These are phyloP conservation scores for Hysterangium stoloniferum DNA, from an alignment of 768 basidiomycete genomes.

Conservation along the genomic window DNA sequence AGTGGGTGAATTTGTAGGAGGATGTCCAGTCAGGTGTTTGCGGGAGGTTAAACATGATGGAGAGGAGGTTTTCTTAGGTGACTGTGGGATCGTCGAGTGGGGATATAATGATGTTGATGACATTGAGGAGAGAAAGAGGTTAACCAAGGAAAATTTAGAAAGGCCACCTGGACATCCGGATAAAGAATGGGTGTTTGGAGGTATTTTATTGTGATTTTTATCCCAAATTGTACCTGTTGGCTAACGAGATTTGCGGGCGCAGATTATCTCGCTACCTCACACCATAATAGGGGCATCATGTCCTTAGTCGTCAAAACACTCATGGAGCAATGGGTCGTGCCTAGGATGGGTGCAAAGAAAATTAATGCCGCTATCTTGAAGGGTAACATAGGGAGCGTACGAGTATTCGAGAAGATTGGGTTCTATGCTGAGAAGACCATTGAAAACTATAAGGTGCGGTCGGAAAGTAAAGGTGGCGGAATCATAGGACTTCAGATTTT, in stretches of 20 bases:
- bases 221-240: background rate
- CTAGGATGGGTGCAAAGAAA: conserved; percentile 48
- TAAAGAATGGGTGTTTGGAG: conserved; percentile 55
- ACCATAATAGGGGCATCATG: conserved; percentile 70
- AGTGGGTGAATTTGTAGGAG: conserved; percentile 21
- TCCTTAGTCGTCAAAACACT: conserved; percentile 50
- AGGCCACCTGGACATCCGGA: conserved; percentile 41
- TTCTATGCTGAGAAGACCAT: conserved; percentile 37
- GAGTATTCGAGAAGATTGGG: conserved; percentile 63
- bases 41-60: conserved; percentile 51
- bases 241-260: conserved; percentile 10
- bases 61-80: conserved; percentile 44
- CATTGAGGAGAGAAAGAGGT: conserved; percentile 27
- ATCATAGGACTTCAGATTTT: conserved; percentile 16
- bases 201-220: conserved; percentile 28
- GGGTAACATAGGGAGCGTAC: conserved; percentile 52
- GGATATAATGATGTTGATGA: conserved; percentile 27
- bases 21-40: conserved; percentile 42
- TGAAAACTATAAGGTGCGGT: conserved; percentile 30
- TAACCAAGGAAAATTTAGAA: conserved; percentile 33
- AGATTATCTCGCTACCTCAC: conserved; percentile 55
- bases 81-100: conserved; percentile 30
- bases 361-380: conserved; percentile 38
- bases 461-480: conserved; percentile 28
- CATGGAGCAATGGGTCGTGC: conserved; percentile 52